Percentiles rank a stretch among this genome's conserved stretches.
Evolutionary conservation across 2,329 filamentous ascomycete species (phyloP).

Genomic region (Falciphora oryzae): DNA sequence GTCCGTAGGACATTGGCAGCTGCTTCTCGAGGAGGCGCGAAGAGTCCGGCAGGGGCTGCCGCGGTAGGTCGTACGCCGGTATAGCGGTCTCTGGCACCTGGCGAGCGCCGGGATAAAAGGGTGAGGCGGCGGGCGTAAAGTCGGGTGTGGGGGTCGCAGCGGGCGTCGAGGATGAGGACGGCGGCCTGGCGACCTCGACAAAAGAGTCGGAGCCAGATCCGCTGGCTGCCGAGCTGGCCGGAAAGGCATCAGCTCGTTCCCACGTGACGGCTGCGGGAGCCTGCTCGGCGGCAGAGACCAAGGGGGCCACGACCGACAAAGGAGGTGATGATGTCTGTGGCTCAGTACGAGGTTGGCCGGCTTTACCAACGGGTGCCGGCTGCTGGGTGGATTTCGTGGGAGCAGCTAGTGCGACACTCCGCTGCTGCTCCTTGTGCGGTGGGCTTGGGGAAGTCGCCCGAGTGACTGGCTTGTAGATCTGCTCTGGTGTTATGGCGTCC

Average conservation of each 20-base stretch:
- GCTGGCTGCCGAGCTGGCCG: neutral
- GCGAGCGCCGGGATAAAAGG: neutral
- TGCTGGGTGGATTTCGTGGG: too few species aligned
- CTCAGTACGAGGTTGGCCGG: too few species aligned
- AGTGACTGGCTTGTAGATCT: neutral
- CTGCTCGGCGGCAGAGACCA: too few species aligned
- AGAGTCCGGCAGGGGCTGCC: neutral
- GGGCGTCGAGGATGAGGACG: neutral
- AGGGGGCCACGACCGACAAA: too few species aligned
- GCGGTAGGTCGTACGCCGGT: neutral
- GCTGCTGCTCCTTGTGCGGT: neutral
- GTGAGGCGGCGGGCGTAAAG: neutral
- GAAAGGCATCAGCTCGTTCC: too few species aligned
- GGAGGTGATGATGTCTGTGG: too few species aligned
- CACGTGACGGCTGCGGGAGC: too few species aligned
- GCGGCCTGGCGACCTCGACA: neutral
- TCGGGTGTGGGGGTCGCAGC: neutral
- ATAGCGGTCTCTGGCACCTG: neutral
- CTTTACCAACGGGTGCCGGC: too few species aligned
- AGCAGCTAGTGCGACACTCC: neutral
- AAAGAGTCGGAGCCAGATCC: neutral
- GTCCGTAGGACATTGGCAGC: conserved; percentile 30
- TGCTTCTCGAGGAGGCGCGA: neutral
- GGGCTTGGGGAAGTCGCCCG: neutral
- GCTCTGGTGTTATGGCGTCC: too few species aligned